These are phyloP conservation scores for Gossypium longicalyx DNA, from an alignment of 345 rosid genomes.

Conservation along the genomic window DNA sequence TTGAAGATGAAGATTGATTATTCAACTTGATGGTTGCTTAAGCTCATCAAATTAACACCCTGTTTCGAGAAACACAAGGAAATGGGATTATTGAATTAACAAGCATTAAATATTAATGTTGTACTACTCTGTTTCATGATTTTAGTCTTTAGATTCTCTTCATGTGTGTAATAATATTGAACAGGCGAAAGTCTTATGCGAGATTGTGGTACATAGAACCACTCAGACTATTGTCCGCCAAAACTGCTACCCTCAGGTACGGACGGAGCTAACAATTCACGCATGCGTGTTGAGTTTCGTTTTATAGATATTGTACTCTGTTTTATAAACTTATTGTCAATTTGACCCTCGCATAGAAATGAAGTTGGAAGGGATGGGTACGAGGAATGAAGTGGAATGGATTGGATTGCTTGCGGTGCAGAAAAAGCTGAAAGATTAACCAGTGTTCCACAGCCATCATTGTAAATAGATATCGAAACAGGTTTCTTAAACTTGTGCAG, in stretches of 20 bases:
- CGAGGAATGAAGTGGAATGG: neutral
- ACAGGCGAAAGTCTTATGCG: constrained; percentile 12
- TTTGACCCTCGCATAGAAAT: neutral
- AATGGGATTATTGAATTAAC: neutral
- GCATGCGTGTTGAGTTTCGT: too few species aligned
- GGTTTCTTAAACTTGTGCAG: neutral
- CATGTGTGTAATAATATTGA: neutral
- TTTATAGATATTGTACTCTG: too few species aligned
- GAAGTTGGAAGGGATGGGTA: neutral
- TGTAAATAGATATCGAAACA: neutral
- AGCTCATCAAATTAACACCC: neutral
- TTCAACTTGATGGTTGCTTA: neutral
- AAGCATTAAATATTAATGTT: neutral
- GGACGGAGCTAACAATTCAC: neutral
- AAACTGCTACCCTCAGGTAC: constrained; percentile 16
- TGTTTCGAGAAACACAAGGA: neutral
- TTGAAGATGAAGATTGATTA: neutral
- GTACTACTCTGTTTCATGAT: neutral
- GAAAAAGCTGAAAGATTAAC: neutral
- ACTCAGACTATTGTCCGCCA: constrained; percentile 12
- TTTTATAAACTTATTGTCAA: too few species aligned
- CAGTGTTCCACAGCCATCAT: neutral
- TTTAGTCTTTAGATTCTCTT: neutral
- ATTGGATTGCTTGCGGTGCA: neutral
- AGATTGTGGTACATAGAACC: constrained; percentile 11